phyloP scores from a whole-genome alignment of 352 stramenopile species.

The Globisporangium camurandrum region DNA sequence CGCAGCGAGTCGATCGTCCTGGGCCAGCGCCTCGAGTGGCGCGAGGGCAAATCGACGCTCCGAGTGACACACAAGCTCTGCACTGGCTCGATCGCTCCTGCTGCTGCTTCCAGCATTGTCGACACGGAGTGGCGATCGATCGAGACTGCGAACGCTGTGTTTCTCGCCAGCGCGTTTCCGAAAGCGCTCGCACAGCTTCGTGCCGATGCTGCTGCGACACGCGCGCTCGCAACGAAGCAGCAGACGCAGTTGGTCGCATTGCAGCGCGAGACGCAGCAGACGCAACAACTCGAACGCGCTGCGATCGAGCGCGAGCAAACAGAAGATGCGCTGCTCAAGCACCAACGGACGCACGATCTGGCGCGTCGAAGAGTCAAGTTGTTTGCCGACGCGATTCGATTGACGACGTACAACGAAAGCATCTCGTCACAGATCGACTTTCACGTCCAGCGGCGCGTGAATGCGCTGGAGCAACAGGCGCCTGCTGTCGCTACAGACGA shows the following conservation, averaged over 20 bases:
- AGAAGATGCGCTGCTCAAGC: constrained; percentile 28
- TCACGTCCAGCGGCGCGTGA: constrained; percentile 40
- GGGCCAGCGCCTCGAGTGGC: constrained; percentile 60
- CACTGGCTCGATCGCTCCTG: neutral
- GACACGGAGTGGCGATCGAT: constrained; percentile 30
- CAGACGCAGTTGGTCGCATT: constrained; percentile 32
- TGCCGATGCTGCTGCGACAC: constrained; percentile 27
- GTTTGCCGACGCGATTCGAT: constrained; percentile 41
- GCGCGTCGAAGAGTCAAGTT: constrained; percentile 30
- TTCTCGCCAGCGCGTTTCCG: constrained; percentile 33
- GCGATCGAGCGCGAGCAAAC: constrained; percentile 19
- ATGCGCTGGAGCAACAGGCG: constrained; percentile 18
- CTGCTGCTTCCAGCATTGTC: neutral
- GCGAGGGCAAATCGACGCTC: constrained; percentile 54
- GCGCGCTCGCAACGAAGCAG: constrained; percentile 22
- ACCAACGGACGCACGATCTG: constrained; percentile 31
- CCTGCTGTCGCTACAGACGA: neutral
- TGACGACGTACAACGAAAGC: constrained; percentile 62
- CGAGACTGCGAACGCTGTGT: constrained; percentile 40
- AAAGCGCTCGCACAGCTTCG: constrained; percentile 24
- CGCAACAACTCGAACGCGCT: constrained; percentile 23
- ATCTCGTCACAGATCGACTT: constrained; percentile 64
- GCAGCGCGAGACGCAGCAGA: constrained; percentile 34
- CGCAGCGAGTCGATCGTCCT: constrained; percentile 35
- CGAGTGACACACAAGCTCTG: constrained; percentile 39